These are phyloP conservation scores for Lactarius evosmus DNA, from an alignment of 768 basidiomycete species.

Conservation along the genomic window DNA sequence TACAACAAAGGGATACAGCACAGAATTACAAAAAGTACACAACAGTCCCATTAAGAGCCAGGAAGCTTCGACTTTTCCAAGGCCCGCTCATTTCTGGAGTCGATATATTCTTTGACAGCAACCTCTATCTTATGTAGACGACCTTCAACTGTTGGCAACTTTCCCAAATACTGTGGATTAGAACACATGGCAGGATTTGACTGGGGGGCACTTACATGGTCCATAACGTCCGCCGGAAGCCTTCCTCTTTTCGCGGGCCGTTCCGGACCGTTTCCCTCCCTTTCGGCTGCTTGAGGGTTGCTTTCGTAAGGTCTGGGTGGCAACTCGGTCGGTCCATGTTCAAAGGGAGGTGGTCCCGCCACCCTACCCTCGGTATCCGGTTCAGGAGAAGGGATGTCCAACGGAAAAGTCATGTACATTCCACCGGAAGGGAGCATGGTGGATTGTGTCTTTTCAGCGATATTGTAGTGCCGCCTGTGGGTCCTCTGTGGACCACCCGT, in stretches of 20 bases:
- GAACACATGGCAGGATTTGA: neutral
- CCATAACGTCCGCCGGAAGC: conserved; percentile 24
- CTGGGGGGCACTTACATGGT: conserved; percentile 15
- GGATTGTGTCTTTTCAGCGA: conserved; percentile 27
- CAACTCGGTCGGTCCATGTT: conserved; percentile 25
- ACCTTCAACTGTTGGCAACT: conserved; percentile 25
- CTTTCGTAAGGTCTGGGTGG: conserved; percentile 24
- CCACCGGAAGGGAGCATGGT: conserved; percentile 27
- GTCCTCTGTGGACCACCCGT: conserved; percentile 17
- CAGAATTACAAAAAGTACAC: conserved; percentile 10
- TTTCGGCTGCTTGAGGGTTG: neutral
- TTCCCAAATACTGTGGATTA: neutral
- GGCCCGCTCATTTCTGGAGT: conserved; percentile 25
- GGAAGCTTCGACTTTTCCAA: conserved; percentile 24
- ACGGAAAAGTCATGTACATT: conserved; percentile 27
- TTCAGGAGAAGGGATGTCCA: conserved; percentile 25
- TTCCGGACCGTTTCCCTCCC: conserved; percentile 11
- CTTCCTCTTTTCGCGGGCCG: conserved; percentile 19
- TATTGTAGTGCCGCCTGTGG: conserved; percentile 24
- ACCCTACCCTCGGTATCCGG: conserved; percentile 12
- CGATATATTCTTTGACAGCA: conserved; percentile 18
- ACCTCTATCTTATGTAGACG: conserved; percentile 25
- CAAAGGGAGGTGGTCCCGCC: conserved; percentile 22
- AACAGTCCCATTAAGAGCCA: conserved; percentile 3
- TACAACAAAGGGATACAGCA: conserved; percentile 22